Evolutionary conservation across 495 filamentous ascomycete species (phyloP), one percentile per base, ranked within the genome.

Genomic region (Aspergillus bridgeri): DNA sequence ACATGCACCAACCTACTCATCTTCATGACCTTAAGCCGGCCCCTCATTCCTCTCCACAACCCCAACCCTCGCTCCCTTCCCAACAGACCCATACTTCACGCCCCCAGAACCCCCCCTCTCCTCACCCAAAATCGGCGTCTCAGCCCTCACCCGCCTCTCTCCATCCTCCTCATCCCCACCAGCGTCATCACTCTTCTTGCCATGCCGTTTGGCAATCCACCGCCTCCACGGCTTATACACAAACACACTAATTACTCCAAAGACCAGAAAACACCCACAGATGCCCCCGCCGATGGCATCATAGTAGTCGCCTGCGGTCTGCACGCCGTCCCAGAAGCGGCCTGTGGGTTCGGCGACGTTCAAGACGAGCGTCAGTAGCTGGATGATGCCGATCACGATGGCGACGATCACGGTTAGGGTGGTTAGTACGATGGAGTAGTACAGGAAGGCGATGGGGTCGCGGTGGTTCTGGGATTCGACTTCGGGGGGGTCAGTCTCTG

Each of bases 341-440:
- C 90, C 92, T 18, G 77, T 78, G 1, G 90, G 89, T 53, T 86
- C 75, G 0, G 88, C 85, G 15, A 93, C 85, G 67, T 90, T 86
- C 27, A 89, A 66, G 2, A 91, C 81, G 24, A 98, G 75, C 24
- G 81, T 90, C 24, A 97, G 73, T 1, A 96, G 65, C 70, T 98
- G 93, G 47, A 97, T 87, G 7, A 88, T 73, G 42, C 93, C 92
- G 64, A 98, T 95, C 21, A 90, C 81, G 7, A 89, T 79, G 20
- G 93, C 90, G 13, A 97, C 92, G 11, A 91, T 70, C n/a, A 97
- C 88, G 2, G 93, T 96, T 56, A 96, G 80, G 1, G 81, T 81
- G 0, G 91, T 96, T 18, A 98, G 76, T 3, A 96, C 89, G 65
- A 96, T 93, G 15, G 89, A 94, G 77, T 96, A 97, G 75, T 98